These are phyloP conservation scores for Botryotinia narcissicola DNA, from an alignment of 2,329 filamentous ascomycete species.

Conservation along the genomic window DNA sequence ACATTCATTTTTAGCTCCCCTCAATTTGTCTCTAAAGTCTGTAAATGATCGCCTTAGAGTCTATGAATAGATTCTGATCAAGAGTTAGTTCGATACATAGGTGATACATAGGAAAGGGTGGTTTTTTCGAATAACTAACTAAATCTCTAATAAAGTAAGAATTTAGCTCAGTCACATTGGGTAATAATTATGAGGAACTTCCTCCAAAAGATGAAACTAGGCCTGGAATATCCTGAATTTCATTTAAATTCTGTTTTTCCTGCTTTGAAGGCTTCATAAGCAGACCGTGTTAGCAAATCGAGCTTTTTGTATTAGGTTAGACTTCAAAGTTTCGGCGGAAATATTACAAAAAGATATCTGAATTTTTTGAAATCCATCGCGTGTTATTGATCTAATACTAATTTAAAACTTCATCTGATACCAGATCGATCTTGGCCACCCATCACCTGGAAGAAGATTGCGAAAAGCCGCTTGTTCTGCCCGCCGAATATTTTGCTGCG, in stretches of 20 bases:
- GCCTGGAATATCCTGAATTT: not conserved
- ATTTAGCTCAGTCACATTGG: too few species aligned
- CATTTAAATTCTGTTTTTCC: not conserved
- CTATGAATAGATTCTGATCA: not conserved
- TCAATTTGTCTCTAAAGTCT: not conserved
- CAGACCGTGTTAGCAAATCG: not conserved
- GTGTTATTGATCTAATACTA: not conserved
- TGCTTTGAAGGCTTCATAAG: not conserved
- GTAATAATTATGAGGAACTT: too few species aligned
- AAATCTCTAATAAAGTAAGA: too few species aligned
- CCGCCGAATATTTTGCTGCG: not conserved
- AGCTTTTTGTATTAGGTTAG: not conserved
- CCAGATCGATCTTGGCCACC: not conserved
- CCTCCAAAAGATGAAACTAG: not conserved
- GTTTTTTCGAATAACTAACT: not conserved
- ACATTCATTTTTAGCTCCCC: not conserved
- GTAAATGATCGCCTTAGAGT: too few species aligned
- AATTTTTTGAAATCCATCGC: not conserved
- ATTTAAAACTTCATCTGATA: not conserved
- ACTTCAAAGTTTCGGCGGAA: not conserved
- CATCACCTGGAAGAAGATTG: not conserved
- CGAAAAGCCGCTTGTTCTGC: not conserved
- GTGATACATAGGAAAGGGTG: not conserved
- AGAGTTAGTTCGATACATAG: not conserved
- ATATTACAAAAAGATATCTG: too few species aligned